Percentiles rank a stretch among this genome's conserved stretches.
Evolutionary conservation across 257 asterid genomes (phyloP).

Genomic region (Paulownia fortunei): DNA sequence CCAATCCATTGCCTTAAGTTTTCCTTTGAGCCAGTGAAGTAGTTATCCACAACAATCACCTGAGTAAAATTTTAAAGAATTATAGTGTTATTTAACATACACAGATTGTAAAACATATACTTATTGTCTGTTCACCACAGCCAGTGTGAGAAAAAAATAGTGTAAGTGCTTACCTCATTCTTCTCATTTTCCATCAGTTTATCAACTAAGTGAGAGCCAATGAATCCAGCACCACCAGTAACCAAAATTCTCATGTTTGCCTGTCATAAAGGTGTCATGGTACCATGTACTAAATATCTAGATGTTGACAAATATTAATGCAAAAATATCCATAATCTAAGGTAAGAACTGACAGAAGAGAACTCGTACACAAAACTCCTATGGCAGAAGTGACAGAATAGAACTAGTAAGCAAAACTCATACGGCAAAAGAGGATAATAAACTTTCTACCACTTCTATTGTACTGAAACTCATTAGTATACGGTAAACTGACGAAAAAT

Average conservation of each 20-base stretch:
- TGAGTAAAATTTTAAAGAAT: slow-evolving; percentile 28
- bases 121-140: neutral
- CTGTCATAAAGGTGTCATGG: slow-evolving; percentile 44
- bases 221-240: slow-evolving; percentile 99
- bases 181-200: slow-evolving; percentile 93
- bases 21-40: slow-evolving; percentile 95
- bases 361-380: neutral
- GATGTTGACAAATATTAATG: neutral
- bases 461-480: neutral
- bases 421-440: neutral
- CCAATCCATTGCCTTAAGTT: slow-evolving; percentile 94
- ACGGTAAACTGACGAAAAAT: neutral
- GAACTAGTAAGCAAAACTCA: neutral
- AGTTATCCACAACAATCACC: slow-evolving; percentile 96
- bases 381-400: neutral
- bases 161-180: slow-evolving; percentile 76
- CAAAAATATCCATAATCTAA: neutral
- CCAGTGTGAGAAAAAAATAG: slow-evolving; percentile 16
- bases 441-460: neutral
- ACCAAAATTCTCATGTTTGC: slow-evolving; percentile 96
- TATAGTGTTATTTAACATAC: too few species aligned
- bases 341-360: neutral
- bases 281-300: too few species aligned
- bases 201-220: slow-evolving; percentile 98
- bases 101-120: neutral